phyloP scores from a whole-genome alignment of 2,329 filamentous ascomycete genomes.

The Botrytis cinerea region DNA sequence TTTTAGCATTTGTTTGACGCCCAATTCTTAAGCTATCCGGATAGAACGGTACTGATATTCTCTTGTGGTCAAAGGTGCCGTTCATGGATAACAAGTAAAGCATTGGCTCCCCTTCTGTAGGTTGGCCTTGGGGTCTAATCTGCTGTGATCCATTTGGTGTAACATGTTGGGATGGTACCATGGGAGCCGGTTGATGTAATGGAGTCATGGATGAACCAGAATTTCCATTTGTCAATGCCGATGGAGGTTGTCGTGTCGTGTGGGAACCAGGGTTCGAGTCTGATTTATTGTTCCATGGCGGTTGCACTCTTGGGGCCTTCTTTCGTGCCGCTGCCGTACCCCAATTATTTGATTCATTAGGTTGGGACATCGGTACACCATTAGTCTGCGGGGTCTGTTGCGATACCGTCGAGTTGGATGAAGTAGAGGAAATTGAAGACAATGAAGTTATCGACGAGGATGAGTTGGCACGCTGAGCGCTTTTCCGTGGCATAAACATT shows the following conservation, averaged over 20 bases:
- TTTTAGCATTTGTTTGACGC: slow-evolving; percentile 96
- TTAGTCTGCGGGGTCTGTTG: slow-evolving; percentile 62
- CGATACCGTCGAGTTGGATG: slow-evolving; percentile 64
- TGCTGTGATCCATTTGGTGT: slow-evolving; percentile 58
- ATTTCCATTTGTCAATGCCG: slow-evolving; percentile 59
- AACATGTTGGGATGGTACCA: slow-evolving; percentile 69
- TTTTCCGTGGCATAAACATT: slow-evolving; percentile 89
- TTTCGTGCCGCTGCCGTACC: slow-evolving; percentile 49
- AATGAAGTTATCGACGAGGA: slow-evolving; percentile 80
- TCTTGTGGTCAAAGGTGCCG: slow-evolving; percentile 95
- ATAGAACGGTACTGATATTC: slow-evolving; percentile 86
- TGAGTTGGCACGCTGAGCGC: slow-evolving; percentile 82
- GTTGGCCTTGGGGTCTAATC: slow-evolving; percentile 45
- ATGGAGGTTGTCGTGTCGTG: slow-evolving; percentile 62
- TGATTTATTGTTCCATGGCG: slow-evolving; percentile 67
- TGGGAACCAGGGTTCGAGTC: slow-evolving; percentile 62
- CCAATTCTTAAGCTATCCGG: slow-evolving; percentile 96
- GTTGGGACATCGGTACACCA: slow-evolving; percentile 48
- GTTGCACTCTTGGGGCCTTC: slow-evolving; percentile 51
- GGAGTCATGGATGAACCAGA: slow-evolving; percentile 64
- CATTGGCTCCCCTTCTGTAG: slow-evolving; percentile 67
- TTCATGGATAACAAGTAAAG: slow-evolving; percentile 89
- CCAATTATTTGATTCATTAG: slow-evolving; percentile 36
- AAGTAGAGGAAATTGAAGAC: slow-evolving; percentile 58
- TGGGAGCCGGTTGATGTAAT: slow-evolving; percentile 57